These are phyloP conservation scores for Colletotrichum viniferum DNA, from an alignment of 2,329 filamentous ascomycete genomes.

Conservation along the genomic window DNA sequence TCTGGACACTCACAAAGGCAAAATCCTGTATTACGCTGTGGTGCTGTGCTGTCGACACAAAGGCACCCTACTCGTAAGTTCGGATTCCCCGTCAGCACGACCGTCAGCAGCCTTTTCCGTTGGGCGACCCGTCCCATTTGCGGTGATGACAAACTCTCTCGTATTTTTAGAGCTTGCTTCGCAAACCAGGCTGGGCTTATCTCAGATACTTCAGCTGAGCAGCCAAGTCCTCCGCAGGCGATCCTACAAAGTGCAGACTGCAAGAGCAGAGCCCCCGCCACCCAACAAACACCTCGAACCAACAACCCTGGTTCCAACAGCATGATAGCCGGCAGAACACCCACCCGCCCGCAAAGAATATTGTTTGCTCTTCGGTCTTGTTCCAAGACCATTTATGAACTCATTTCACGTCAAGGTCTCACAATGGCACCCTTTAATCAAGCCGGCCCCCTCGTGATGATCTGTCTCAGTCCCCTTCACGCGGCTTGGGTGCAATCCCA, in stretches of 20 bases:
- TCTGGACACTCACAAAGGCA: neutral
- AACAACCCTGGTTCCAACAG: neutral
- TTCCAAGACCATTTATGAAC: neutral
- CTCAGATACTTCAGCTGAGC: slow-evolving; percentile 1
- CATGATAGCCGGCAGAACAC: neutral
- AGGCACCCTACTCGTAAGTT: neutral
- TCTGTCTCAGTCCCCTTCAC: neutral
- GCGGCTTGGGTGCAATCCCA: neutral
- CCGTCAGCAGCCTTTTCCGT: neutral
- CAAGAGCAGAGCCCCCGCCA: neutral
- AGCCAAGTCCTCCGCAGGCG: slow-evolving; percentile 2
- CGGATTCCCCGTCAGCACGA: neutral
- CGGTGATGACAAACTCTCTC: neutral
- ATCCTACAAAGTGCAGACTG: neutral
- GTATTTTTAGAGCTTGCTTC: slow-evolving; percentile 9
- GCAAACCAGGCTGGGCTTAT: neutral
- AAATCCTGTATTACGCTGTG: neutral
- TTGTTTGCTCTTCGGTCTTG: neutral
- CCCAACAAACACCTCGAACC: neutral
- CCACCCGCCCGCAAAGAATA: neutral
- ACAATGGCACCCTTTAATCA: neutral
- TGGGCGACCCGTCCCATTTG: neutral
- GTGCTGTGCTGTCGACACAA: neutral
- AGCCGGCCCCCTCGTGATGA: neutral
- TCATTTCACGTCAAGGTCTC: neutral